Evolutionary conservation across 2,329 filamentous ascomycete species (phyloP), one percentile per base, ranked within the genome.

Genomic region (Teratosphaeria epicoccoides): DNA sequence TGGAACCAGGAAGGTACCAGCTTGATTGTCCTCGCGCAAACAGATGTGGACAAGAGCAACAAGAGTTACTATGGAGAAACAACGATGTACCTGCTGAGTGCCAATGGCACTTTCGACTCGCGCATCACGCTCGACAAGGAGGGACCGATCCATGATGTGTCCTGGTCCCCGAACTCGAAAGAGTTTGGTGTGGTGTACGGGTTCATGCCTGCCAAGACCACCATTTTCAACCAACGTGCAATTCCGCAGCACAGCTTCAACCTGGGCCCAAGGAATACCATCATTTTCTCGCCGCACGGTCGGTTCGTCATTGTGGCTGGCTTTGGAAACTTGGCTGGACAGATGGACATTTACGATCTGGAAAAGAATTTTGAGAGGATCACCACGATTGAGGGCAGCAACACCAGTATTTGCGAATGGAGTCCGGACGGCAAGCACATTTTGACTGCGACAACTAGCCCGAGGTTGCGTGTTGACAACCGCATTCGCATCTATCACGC

Each of bases 61-160:
- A 97, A 97, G 82, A 96, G 88, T 73, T 98, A 98, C 75, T 98
- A 98, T 63, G 93, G 93, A 66, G 93, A 98, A 75, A 97, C 93
- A 9, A 97, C 88, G 58, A 83, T 98, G 66, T 97, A 97, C 73
- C 80, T 98, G 61, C 80, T 98, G 57, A 95, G 88, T 70, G 86
- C 89, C 57, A 94, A 86, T 65, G 91, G 90, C 57, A 83, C 84
- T 46, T 94, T 97, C 64, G 93, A 98, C 70, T 93, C 91, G 53
- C 84, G 93, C 61, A 84, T 98, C 60, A 49, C 55, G 46, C 51
- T 62, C 78, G 93, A 98, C 71, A 97, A 97, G 74, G 91, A 97
- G 68, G 93, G 93, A 0, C 93, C 93, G 4, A 96, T 97, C 63
- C 91, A 97, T 70, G 93, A 98, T 67, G 91, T 98, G 43, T 82